These are phyloP conservation scores for Septoria petroselini DNA, from an alignment of 2,329 filamentous ascomycete genomes.

Conservation along the genomic window DNA sequence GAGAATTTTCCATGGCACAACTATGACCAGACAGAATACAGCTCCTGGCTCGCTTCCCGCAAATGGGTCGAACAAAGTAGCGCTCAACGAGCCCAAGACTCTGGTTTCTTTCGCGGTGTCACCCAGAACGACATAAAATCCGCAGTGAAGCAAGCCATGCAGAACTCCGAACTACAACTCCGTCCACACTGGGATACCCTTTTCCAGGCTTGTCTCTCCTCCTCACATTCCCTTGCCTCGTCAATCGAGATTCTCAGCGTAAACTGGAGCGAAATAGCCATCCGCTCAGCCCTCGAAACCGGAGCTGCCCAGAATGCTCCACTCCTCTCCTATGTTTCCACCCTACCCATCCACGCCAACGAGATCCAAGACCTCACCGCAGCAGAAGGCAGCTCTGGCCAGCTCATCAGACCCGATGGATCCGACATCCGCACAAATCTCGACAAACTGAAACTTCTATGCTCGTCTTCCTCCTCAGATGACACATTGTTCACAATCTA, in stretches of 20 bases:
- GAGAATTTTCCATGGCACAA: constrained; percentile 31
- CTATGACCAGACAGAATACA: constrained; percentile 38
- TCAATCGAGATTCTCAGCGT: constrained; percentile 44
- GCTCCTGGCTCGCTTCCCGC: constrained; percentile 39
- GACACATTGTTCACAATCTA: constrained; percentile 39
- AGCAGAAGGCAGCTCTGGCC: constrained; percentile 31
- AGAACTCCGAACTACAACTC: constrained; percentile 36
- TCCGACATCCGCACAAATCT: constrained; percentile 39
- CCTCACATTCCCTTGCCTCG: constrained; percentile 2
- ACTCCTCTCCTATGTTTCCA: constrained; percentile 14
- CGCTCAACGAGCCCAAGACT: constrained; percentile 40
- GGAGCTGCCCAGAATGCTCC: constrained; percentile 9
- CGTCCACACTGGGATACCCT: constrained; percentile 40
- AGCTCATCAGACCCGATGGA: constrained; percentile 27
- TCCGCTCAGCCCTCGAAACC: constrained; percentile 29
- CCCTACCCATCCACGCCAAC: constrained; percentile 36
- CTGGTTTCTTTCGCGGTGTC: constrained; percentile 42
- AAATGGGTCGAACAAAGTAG: constrained; percentile 43
- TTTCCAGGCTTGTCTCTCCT: constrained; percentile 27
- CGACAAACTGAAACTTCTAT: constrained; percentile 41
- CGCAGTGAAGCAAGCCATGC: constrained; percentile 33
- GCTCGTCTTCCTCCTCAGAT: neutral
- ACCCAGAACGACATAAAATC: constrained; percentile 35
- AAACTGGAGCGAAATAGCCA: constrained; percentile 49
- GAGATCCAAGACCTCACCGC: constrained; percentile 36